Evolutionary conservation across 2,329 filamentous ascomycete species (phyloP), one percentile per base, ranked within the genome.

Genomic region (Coleophoma crateriformis): DNA sequence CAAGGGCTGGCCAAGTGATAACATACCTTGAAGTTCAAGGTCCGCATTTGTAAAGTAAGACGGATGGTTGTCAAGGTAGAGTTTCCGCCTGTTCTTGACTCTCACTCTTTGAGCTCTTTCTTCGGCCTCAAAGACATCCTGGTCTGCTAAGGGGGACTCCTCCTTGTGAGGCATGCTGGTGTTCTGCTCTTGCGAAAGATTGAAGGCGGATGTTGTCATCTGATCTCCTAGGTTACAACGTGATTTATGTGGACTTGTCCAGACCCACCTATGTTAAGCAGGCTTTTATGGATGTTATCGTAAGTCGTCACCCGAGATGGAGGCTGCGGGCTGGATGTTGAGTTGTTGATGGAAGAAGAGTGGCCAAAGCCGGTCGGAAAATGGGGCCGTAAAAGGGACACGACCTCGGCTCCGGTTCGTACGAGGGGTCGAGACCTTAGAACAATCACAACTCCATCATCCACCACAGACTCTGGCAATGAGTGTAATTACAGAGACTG

Each of bases 31-130:
- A 27, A 66, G 58, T 50, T 67, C 64, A 4, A 65, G 55, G 50
- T 67, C 64, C 10, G 60, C 61, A 37, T 57, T 58, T 40, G 53
- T 54, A 49, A 66, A 66, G 58, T 67, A 67, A 14, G 57, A 60
- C 2, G 64, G 64, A 48, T 67, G 55, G 12, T 57, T 57, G 49
- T 67, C 64, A 11, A 67, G 59, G 41, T 67, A 67, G 11, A 63
- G 42, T 54, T 64, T 64, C 44, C 64, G 52, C 7, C 64, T 53
- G 33, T 67, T 67, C 39, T 65, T 66, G 27, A 64, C 50, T 7
- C 58, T 58, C 13, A 67, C 61, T 20, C 52, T 55, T 42, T 54
- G 51, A 42, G 45, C 50, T 27, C 58, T 46, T 40, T 61, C 55
- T 17, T 51, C 22, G 22, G 39, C 34, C 34, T 49, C 34, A 7